Conservation (phyloP, 2,329 filamentous ascomycete species). For the Colletotrichum cereale region DNA sequence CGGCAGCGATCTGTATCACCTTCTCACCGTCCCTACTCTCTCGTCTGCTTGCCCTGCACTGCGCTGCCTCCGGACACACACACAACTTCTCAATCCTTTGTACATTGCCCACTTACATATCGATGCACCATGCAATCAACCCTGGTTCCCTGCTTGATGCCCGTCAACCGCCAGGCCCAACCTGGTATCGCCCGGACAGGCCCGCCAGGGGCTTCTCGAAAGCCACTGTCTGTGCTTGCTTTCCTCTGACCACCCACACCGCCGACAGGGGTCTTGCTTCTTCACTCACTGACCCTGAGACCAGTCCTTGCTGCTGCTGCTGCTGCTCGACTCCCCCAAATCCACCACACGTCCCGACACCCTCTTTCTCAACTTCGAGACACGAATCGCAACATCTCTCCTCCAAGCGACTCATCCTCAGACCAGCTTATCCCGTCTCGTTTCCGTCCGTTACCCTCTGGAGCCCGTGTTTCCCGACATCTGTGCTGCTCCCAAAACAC, state of each 20-base stretch:
- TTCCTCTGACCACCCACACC: constrained; percentile 39
- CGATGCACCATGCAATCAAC: constrained; percentile 12
- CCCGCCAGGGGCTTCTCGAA: constrained; percentile 35
- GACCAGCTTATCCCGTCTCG: constrained; percentile 37
- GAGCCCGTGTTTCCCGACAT: constrained; percentile 30
- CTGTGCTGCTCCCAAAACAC: constrained; percentile 37
- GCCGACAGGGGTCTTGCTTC: constrained; percentile 28
- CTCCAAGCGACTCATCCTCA: constrained; percentile 35
- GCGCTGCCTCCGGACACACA: constrained; percentile 5
- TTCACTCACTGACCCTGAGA: constrained; percentile 31
- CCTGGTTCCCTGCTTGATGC: constrained; percentile 35
- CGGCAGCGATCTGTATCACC: neutral
- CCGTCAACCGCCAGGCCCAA: constrained; percentile 39
- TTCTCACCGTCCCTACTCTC: constrained; percentile 4
- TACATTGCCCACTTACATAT: constrained; percentile 3
- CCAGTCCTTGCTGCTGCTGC: constrained; percentile 14
- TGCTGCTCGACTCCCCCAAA: constrained; percentile 30
- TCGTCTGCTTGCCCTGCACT: neutral
- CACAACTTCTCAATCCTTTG: neutral
- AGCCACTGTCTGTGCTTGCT: constrained; percentile 39
- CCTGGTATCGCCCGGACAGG: constrained; percentile 35
- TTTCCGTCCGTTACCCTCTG: constrained; percentile 25
- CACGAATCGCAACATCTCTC: constrained; percentile 37
- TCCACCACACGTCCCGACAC: constrained; percentile 35
- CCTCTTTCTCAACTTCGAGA: constrained; percentile 40